phyloP scores from a whole-genome alignment of 768 basidiomycete species.

The Sistotremastrum suecicum region DNA sequence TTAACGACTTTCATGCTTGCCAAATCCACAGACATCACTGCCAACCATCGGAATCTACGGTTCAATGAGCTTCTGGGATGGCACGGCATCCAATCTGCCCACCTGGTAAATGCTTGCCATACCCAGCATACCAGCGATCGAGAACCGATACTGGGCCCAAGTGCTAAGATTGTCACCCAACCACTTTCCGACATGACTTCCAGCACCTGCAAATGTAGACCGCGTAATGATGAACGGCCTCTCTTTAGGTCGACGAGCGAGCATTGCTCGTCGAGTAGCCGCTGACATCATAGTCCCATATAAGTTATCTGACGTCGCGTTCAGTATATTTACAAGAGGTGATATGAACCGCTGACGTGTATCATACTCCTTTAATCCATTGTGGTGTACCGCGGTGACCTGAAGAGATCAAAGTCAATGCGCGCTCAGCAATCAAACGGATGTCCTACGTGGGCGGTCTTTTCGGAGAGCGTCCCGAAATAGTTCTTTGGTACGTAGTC shows the following conservation, averaged over 20 bases:
- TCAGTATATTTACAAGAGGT: not conserved
- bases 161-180: slow-evolving; percentile 49
- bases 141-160: slow-evolving; percentile 45
- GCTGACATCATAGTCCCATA: slow-evolving; percentile 63
- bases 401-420: slow-evolving; percentile 5
- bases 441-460: slow-evolving; percentile 36
- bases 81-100: no score
- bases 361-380: slow-evolving; percentile 46
- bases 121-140: slow-evolving; percentile 53
- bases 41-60: slow-evolving; percentile 52
- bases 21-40: slow-evolving; percentile 58
- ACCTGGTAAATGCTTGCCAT: slow-evolving; percentile 47
- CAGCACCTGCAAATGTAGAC: slow-evolving; percentile 60
- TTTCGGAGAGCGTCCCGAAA: slow-evolving; percentile 31
- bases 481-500: slow-evolving; percentile 49
- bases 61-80: no score
- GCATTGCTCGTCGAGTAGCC: slow-evolving; percentile 45
- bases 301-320: slow-evolving; percentile 30
- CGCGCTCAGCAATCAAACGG: not conserved
- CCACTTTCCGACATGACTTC: slow-evolving; percentile 58
- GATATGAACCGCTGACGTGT: slow-evolving; percentile 19
- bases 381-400: slow-evolving; percentile 37
- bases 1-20: slow-evolving; percentile 16
- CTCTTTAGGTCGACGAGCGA: slow-evolving; percentile 43
- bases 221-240: slow-evolving; percentile 58